Evolutionary conservation across 2,329 filamentous ascomycete genomes (phyloP).

Genomic region (Epichloe elymi): DNA sequence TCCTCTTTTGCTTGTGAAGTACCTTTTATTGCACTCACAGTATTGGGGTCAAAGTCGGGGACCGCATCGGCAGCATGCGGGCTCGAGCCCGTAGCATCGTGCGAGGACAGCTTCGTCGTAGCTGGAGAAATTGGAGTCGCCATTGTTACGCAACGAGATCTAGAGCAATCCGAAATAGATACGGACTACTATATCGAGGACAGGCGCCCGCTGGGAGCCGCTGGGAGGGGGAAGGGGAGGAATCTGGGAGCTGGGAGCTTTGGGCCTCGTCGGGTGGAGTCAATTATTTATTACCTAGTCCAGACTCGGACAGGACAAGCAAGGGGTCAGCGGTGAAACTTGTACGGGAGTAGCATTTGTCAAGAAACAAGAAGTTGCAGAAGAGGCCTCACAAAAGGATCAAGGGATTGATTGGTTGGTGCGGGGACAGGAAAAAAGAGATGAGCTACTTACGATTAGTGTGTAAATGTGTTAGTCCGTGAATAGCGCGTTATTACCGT

Average conservation of each 20-base stretch:
- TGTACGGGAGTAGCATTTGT: too few species aligned
- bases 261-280: background rate
- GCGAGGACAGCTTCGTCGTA: constrained; percentile 26
- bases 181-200: too few species aligned
- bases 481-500: background rate
- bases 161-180: background rate
- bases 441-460: background rate
- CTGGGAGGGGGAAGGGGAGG: background rate
- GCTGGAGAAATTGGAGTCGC: constrained; percentile 18
- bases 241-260: background rate
- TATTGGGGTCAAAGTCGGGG: constrained; percentile 44
- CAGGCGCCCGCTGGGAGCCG: background rate
- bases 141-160: constrained; percentile 10
- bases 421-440: background rate
- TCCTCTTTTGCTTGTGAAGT: background rate
- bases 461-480: background rate
- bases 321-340: constrained; percentile 2
- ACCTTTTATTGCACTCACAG: constrained; percentile 27
- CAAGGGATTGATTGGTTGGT: too few species aligned
- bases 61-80: constrained; percentile 42
- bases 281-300: constrained; percentile 1
- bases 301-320: background rate
- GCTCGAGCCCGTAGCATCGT: constrained; percentile 33
- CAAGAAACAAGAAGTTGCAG: too few species aligned
- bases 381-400: too few species aligned